Percentiles rank a stretch among this genome's conserved stretches.
Conservation (phyloP, 345 rosid species). For the Salix koriyanagi region DNA sequence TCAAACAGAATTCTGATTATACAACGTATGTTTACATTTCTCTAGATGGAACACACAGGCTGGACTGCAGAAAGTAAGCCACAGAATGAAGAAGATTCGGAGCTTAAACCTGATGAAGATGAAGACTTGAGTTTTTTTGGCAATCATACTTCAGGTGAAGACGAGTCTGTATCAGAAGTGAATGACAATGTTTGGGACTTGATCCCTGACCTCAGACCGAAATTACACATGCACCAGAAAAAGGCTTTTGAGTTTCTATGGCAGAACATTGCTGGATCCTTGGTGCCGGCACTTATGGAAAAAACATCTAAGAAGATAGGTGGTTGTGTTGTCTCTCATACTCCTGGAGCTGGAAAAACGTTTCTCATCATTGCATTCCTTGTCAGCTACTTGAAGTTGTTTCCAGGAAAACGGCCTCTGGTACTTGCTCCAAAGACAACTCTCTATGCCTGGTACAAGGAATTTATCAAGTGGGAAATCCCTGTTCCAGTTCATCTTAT, state of each 20-base stretch:
- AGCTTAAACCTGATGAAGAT: constrained; percentile 22
- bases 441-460: constrained; percentile 90
- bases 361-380: constrained; percentile 89
- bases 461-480: constrained; percentile 84
- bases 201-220: constrained; percentile 63
- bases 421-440: constrained; percentile 96
- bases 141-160: constrained; percentile 22
- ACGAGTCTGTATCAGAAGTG: constrained; percentile 34
- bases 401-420: constrained; percentile 77
- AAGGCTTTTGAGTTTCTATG: constrained; percentile 92
- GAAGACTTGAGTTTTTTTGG: constrained; percentile 26
- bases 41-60: constrained; percentile 39
- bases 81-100: constrained; percentile 32
- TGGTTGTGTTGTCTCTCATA: constrained; percentile 89
- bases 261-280: constrained; percentile 73
- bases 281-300: constrained; percentile 58
- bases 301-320: constrained; percentile 49
- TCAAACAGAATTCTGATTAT: constrained; percentile 8
- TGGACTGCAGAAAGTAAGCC: constrained; percentile 39
- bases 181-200: constrained; percentile 76
- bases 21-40: neutral
- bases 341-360: constrained; percentile 95
- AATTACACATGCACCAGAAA: constrained; percentile 69
- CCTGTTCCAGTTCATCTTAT: constrained; percentile 81
- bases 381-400: constrained; percentile 75